Conservation (phyloP, 495 filamentous ascomycete species). For the Mytilinidion resinicola region DNA sequence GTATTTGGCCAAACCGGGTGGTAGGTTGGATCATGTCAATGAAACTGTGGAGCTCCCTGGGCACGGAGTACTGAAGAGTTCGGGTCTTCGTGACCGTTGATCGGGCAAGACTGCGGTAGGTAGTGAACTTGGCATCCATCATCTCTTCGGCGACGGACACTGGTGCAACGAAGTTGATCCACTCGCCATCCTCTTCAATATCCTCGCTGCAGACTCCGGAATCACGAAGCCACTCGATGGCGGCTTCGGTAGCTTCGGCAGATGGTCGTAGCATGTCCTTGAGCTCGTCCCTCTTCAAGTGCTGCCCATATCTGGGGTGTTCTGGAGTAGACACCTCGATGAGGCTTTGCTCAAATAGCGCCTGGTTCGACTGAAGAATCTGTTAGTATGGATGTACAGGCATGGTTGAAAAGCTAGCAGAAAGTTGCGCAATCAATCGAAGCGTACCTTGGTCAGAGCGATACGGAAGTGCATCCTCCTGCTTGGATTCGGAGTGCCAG, state of each 20-base stretch:
- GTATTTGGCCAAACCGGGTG: slow-evolving; percentile 50
- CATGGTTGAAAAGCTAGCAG: neutral
- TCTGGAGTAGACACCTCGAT: slow-evolving; percentile 58
- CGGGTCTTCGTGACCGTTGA: slow-evolving; percentile 36
- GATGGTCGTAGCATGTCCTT: slow-evolving; percentile 30
- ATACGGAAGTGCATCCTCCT: slow-evolving; percentile 32
- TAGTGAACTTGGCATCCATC: slow-evolving; percentile 32
- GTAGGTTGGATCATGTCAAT: slow-evolving; percentile 58
- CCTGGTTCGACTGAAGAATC: slow-evolving; percentile 42
- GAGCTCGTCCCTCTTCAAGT: slow-evolving; percentile 52
- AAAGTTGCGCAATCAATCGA: neutral
- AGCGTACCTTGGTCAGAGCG: slow-evolving; percentile 29
- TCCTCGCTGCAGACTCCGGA: slow-evolving; percentile 25
- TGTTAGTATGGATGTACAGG: neutral
- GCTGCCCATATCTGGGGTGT: slow-evolving; percentile 54
- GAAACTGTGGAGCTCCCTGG: slow-evolving; percentile 44
- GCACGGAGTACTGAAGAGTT: slow-evolving; percentile 59
- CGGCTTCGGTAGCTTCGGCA: slow-evolving; percentile 19
- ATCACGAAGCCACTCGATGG: slow-evolving; percentile 29
- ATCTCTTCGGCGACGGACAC: slow-evolving; percentile 32
- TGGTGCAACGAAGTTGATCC: slow-evolving; percentile 34
- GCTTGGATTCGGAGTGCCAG: slow-evolving; percentile 23
- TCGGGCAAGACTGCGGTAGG: slow-evolving; percentile 26
- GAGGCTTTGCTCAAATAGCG: slow-evolving; percentile 53
- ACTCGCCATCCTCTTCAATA: slow-evolving; percentile 31